Percentiles rank a stretch among this genome's conserved stretches.
These are phyloP conservation scores for Cryphonectria japonica DNA, from an alignment of 2,329 filamentous ascomycete species.

Conservation along the genomic window DNA sequence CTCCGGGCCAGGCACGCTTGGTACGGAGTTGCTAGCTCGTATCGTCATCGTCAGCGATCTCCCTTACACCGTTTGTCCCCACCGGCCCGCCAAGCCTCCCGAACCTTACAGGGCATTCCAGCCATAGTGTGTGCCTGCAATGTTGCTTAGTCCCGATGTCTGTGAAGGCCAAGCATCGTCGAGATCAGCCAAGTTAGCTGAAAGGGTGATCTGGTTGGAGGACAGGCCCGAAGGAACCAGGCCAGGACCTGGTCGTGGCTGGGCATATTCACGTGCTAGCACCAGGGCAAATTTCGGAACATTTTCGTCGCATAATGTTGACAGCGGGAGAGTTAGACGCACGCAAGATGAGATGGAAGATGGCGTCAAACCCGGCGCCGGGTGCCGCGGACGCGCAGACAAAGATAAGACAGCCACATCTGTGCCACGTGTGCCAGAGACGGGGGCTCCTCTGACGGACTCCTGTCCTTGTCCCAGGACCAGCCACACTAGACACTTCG, in stretches of 20 bases:
- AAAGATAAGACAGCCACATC: slow-evolving; percentile 19
- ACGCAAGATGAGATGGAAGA: slow-evolving; percentile 21
- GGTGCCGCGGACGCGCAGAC: slow-evolving; percentile 21
- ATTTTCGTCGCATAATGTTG: slow-evolving; percentile 28
- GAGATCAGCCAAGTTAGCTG: neutral
- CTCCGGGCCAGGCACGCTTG: neutral
- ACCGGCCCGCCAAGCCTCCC: slow-evolving; percentile 15
- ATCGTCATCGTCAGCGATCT: slow-evolving; percentile 3
- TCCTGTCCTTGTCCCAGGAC: neutral
- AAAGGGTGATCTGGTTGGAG: neutral
- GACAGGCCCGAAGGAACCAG: neutral
- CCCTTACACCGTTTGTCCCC: neutral
- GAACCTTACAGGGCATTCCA: neutral
- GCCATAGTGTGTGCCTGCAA: neutral
- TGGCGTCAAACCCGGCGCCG: slow-evolving; percentile 19
- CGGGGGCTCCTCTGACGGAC: neutral
- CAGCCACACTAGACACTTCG: neutral
- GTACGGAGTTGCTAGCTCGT: slow-evolving; percentile 12
- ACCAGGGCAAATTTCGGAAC: slow-evolving; percentile 13
- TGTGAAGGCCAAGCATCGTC: neutral
- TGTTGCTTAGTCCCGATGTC: neutral
- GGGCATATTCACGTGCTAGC: slow-evolving; percentile 18
- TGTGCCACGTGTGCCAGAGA: slow-evolving; percentile 16
- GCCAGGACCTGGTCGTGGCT: neutral
- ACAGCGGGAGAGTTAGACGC: slow-evolving; percentile 18